Percentiles rank a stretch among this genome's conserved stretches.
These are phyloP conservation scores for Patellifolia procumbens DNA, from an alignment of 179 eudicot species.

Conservation along the genomic window DNA sequence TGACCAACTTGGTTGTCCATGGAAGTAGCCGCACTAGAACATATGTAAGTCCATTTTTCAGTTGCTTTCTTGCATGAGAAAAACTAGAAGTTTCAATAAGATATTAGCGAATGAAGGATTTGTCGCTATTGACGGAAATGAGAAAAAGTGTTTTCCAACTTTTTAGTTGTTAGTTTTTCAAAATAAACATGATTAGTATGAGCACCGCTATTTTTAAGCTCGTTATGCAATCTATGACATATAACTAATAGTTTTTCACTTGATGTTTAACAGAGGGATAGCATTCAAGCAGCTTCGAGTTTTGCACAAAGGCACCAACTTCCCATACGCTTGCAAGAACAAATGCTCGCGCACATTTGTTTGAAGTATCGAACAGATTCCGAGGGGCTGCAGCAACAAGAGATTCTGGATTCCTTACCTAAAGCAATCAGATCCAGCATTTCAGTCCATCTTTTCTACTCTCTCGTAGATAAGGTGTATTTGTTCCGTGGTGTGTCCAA, in stretches of 20 bases:
- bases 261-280: too few relatives aligned
- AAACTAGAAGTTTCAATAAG: too few relatives aligned
- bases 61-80: too few relatives aligned
- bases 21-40: slow-evolving; percentile 66
- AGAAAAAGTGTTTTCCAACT: too few relatives aligned
- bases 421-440: slow-evolving; percentile 79
- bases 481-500: slow-evolving; percentile 75
- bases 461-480: slow-evolving; percentile 64
- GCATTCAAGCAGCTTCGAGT: slow-evolving; percentile 67
- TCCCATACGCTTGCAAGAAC: slow-evolving; percentile 68
- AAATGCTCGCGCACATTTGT: slow-evolving; percentile 79
- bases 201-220: too few relatives aligned
- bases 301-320: slow-evolving; percentile 68
- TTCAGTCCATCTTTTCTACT: slow-evolving; percentile 57
- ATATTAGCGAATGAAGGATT: too few relatives aligned
- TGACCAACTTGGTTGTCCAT: slow-evolving; percentile 87
- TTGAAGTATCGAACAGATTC: slow-evolving; percentile 68
- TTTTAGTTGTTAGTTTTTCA: too few relatives aligned
- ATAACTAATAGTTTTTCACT: too few relatives aligned
- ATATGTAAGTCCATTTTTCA: slow-evolving; percentile 89
- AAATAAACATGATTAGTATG: too few relatives aligned
- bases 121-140: too few relatives aligned
- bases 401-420: slow-evolving; percentile 67
- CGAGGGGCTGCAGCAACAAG: slow-evolving; percentile 81
- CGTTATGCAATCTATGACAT: too few relatives aligned